Evolutionary conservation across 208 protist genomes (phyloP).

Genomic region (Blechomonas ayalai): DNA sequence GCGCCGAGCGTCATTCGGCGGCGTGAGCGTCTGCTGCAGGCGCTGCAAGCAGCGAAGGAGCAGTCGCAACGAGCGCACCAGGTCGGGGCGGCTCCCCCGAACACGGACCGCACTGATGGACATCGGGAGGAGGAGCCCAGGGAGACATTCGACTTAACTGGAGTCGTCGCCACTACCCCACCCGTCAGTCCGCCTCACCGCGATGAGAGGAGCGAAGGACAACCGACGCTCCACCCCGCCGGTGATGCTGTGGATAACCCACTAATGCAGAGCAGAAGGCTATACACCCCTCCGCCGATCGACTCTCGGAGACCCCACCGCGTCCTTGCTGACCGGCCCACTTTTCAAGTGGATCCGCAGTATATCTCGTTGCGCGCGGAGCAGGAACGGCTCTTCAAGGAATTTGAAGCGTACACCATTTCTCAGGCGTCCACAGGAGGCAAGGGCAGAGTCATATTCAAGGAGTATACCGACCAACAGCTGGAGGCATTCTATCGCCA

Average conservation of each 20-base stretch:
- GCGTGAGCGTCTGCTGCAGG: conserved; percentile 27
- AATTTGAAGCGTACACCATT: conserved; percentile 34
- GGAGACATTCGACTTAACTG: conserved; percentile 26
- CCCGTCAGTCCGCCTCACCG: neutral
- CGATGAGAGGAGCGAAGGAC: neutral
- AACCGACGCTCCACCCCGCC: neutral
- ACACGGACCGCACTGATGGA: no score
- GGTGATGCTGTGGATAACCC: neutral
- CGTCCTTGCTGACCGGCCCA: no score
- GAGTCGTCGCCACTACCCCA: conserved; percentile 11
- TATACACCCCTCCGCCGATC: no score
- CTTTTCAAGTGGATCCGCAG: no score
- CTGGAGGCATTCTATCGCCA: conserved; percentile 65
- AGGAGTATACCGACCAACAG: conserved; percentile 50
- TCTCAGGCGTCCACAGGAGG: conserved; percentile 10
- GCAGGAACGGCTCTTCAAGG: conserved; percentile 39
- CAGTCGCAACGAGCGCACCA: neutral
- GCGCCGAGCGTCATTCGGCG: conserved; percentile 22
- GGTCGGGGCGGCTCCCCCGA: conserved; percentile 1
- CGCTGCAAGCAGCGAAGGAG: conserved; percentile 11
- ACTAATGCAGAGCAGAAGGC: no score
- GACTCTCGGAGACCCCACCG: no score
- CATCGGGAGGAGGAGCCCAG: neutral
- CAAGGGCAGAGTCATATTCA: conserved; percentile 29
- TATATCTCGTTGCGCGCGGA: conserved; percentile 22